Evolutionary conservation across 1,284 basidiomycete genomes (phyloP).

Genomic region (Paramarasmius palmivorus): DNA sequence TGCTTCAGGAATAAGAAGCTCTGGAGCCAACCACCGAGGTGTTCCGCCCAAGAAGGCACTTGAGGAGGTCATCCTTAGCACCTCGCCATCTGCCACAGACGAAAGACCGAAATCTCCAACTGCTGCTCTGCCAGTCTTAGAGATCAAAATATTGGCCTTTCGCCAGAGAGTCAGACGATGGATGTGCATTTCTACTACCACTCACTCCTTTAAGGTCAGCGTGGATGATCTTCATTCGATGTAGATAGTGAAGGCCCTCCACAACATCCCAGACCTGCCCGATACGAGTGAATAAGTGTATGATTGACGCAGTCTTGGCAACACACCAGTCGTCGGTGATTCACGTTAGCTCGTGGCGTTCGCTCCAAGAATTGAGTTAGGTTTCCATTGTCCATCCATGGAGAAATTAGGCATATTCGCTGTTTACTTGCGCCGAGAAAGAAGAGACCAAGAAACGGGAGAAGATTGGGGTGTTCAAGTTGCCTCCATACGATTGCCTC

Average conservation of each 20-base stretch:
- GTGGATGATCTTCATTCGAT: not conserved
- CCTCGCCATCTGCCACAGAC: not conserved
- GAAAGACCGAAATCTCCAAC: not conserved
- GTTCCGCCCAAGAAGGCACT: not conserved
- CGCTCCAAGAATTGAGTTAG: not conserved
- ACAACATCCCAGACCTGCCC: not conserved
- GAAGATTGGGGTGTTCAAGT: slow-evolving; percentile 1
- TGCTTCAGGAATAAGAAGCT: not conserved
- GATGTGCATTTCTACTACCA: not conserved
- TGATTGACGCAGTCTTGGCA: too few species aligned
- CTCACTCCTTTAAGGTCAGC: not conserved
- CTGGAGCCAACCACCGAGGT: not conserved
- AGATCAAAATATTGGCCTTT: not conserved
- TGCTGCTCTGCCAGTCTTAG: not conserved
- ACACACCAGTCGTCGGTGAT: not conserved
- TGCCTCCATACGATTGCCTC: slow-evolving; percentile 1
- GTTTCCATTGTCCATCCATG: slow-evolving; percentile 6
- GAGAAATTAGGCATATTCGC: slow-evolving; percentile 9
- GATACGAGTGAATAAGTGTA: not conserved
- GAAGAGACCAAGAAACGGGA: slow-evolving; percentile 2
- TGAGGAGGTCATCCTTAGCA: not conserved
- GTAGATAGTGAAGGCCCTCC: not conserved
- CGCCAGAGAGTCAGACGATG: too few species aligned
- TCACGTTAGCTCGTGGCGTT: not conserved
- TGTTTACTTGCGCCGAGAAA: slow-evolving; percentile 6